Conservation (phyloP, 352 stramenopile genomes). For the Globisporangium sylvaticum region DNA sequence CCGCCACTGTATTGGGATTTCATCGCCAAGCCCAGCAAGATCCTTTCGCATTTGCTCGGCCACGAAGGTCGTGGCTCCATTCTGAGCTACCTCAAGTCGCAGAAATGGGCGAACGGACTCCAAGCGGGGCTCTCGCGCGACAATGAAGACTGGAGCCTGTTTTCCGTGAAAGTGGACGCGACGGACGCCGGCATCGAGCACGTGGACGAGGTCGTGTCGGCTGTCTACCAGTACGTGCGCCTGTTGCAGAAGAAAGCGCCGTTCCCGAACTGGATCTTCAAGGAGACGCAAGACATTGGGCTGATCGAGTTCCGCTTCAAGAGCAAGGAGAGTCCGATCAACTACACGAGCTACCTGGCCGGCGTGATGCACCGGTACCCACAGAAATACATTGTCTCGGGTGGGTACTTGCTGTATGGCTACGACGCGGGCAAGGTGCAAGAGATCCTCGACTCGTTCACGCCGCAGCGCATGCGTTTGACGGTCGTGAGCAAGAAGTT, state of each 20-base stretch:
- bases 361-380: slow-evolving; percentile 70
- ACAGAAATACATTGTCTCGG: slow-evolving; percentile 54
- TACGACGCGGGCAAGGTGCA: slow-evolving; percentile 55
- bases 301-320: slow-evolving; percentile 69
- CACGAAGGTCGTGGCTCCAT: slow-evolving; percentile 93
- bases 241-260: slow-evolving; percentile 32
- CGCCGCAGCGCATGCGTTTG: slow-evolving; percentile 49
- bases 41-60: slow-evolving; percentile 90
- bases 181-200: slow-evolving; percentile 63
- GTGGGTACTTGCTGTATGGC: slow-evolving; percentile 57
- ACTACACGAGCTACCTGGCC: slow-evolving; percentile 63
- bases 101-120: slow-evolving; percentile 73
- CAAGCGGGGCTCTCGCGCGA: slow-evolving; percentile 58
- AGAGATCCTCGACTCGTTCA: slow-evolving; percentile 47
- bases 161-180: slow-evolving; percentile 65
- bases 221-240: slow-evolving; percentile 67
- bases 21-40: slow-evolving; percentile 72
- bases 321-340: slow-evolving; percentile 73
- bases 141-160: slow-evolving; percentile 67
- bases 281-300: slow-evolving; percentile 55
- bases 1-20: slow-evolving; percentile 47
- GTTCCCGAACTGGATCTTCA: slow-evolving; percentile 52
- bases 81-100: slow-evolving; percentile 88
- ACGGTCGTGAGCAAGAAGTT: slow-evolving; percentile 71
- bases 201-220: slow-evolving; percentile 54